Evolutionary conservation across 2,329 filamentous ascomycete species (phyloP), one percentile per base, ranked within the genome.

Genomic region (Ascomycota sp.): DNA sequence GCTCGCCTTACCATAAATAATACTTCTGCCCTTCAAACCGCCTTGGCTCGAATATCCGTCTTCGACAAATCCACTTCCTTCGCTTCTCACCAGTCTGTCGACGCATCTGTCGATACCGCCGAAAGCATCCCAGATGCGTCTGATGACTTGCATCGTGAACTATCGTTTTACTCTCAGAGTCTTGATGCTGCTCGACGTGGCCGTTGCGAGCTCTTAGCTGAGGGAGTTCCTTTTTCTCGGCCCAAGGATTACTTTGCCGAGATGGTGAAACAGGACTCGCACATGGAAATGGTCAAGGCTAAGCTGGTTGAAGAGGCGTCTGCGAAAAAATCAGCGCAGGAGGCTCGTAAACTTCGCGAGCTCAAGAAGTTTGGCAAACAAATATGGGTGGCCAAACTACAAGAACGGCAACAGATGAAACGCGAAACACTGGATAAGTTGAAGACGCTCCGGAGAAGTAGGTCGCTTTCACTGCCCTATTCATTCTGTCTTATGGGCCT

Each of bases 321-420:
- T 8, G 65, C 72, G 36, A 93, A 93, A 65, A 93, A 93, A 62
- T 86, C 89, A 1, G 69, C 82, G 20, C 74, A 79, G 17, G 89
- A 98, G 54, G 89, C 89, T 6, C 71, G 83, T 50, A 83, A 83
- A 57, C 75, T 86, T 59, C 68, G 89, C 38, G 89, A 98, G 52
- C 63, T 95, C 45, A 95, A 94, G 73, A 98, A 95, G 60, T 98
- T 95, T 50, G 89, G 89, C 51, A 98, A 98, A 62, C 81, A 92
- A 53, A 89, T 95, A 31, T 89, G 98, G 61, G 71, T 93, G 35
- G 85, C 85, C 35, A 94, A 93, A 63, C 58, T 92, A 52, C 86
- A 95, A 57, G 86, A 98, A 66, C 66, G 89, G 29, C 73, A 80
- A 30, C 92, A 91, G 65, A 75, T 75, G 47, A 94, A 94, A 74